These are phyloP conservation scores for Yarrowia alimentaria DNA, from an alignment of 805 yeast genomes.

Conservation along the genomic window DNA sequence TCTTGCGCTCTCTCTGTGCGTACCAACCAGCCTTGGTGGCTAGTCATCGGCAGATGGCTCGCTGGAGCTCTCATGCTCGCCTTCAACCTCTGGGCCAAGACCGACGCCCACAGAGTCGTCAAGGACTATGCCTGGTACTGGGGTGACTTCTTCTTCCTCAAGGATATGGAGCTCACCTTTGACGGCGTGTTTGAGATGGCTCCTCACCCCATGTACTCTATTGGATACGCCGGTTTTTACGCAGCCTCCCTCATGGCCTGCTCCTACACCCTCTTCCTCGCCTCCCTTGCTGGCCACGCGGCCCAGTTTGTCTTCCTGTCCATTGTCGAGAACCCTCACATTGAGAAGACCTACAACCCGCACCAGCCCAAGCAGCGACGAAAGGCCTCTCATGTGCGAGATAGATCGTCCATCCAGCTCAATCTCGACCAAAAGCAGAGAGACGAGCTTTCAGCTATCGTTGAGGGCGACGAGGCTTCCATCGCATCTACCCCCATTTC, in stretches of 20 bases:
- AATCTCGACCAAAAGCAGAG: conserved; percentile 2
- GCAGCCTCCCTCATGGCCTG: conserved; percentile 78
- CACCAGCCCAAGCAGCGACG: conserved; percentile 32
- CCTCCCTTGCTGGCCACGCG: conserved; percentile 73
- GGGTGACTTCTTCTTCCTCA: conserved; percentile 89
- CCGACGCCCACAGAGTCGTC: conserved; percentile 83
- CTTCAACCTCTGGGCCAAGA: conserved; percentile 79
- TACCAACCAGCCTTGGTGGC: conserved; percentile 45
- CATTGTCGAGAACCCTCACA: conserved; percentile 80
- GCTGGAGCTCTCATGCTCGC: conserved; percentile 62
- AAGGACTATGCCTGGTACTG: conserved; percentile 93
- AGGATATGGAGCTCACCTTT: conserved; percentile 66
- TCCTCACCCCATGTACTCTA: conserved; percentile 91
- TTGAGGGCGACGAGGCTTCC: conserved; percentile 24
- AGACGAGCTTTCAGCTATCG: neutral
- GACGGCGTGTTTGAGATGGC: conserved; percentile 89
- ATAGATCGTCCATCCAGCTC: conserved; percentile 12
- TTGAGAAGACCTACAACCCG: conserved; percentile 62
- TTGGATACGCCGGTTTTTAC: conserved; percentile 83
- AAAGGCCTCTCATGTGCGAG: conserved; percentile 28
- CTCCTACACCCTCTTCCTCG: conserved; percentile 64
- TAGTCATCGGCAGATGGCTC: conserved; percentile 51
- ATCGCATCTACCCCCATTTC: neutral
- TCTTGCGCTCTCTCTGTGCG: conserved; percentile 41
- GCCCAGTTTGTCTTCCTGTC: conserved; percentile 72